A percentile compares a stretch with the other conserved stretches of the same genome.
phyloP scores from a whole-genome alignment of 768 basidiomycete genomes.

The Tylopilus subfusipes region DNA sequence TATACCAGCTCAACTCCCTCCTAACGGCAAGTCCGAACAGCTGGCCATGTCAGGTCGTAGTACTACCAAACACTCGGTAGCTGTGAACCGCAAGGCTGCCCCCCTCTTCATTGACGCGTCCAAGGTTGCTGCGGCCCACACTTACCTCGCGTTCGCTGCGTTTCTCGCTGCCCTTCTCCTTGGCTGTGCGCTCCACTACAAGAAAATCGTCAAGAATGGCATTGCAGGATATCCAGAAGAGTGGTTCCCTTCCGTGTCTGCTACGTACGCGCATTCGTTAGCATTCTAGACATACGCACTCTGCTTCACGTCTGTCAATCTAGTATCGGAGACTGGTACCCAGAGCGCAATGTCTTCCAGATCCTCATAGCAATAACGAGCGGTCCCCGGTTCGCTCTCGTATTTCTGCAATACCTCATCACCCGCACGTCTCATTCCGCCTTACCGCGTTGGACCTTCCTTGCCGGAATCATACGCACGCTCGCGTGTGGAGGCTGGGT shows the following conservation, averaged over 20 bases:
- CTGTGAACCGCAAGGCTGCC: slow-evolving; percentile 4
- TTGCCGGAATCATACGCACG: slow-evolving; percentile 67
- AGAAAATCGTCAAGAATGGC: slow-evolving; percentile 80
- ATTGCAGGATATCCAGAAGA: slow-evolving; percentile 82
- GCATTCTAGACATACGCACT: background rate
- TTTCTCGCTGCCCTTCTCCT: slow-evolving; percentile 62
- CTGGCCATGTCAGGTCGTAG: slow-evolving; percentile 14
- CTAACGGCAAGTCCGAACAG: no score
- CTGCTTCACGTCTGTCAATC: slow-evolving; percentile 1
- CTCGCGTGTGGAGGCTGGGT: slow-evolving; percentile 90
- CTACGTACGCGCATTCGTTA: slow-evolving; percentile 50
- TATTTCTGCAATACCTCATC: slow-evolving; percentile 60
- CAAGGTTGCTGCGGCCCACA: slow-evolving; percentile 61
- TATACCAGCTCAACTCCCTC: no score
- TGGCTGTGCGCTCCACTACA: slow-evolving; percentile 70
- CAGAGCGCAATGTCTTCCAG: slow-evolving; percentile 81
- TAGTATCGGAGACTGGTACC: slow-evolving; percentile 90
- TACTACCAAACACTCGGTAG: slow-evolving; percentile 7
- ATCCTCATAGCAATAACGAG: slow-evolving; percentile 84
- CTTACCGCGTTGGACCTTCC: slow-evolving; percentile 51
- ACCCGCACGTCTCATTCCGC: slow-evolving; percentile 41
- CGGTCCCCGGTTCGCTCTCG: slow-evolving; percentile 73
- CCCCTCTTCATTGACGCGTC: slow-evolving; percentile 42
- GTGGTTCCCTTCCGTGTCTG: slow-evolving; percentile 89
- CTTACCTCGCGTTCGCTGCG: slow-evolving; percentile 59